These are phyloP conservation scores for Nakazawaea anatomiae DNA, from an alignment of 805 yeast genomes.

Conservation along the genomic window DNA sequence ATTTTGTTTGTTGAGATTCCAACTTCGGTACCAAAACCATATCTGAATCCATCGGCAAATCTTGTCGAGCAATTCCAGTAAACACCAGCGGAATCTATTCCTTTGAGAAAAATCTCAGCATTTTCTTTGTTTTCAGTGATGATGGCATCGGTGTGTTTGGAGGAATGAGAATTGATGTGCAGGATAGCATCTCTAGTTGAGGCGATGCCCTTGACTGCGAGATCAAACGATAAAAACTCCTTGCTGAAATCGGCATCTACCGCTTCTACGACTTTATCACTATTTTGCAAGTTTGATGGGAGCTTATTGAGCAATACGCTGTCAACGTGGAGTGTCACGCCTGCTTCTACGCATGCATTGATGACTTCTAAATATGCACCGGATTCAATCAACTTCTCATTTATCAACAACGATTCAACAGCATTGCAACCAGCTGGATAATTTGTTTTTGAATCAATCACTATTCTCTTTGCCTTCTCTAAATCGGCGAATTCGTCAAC, in stretches of 20 bases:
- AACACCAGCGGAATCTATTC: constrained; percentile 92
- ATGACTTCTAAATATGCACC: constrained; percentile 13
- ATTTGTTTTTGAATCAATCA: constrained; percentile 86
- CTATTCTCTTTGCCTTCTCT: constrained; percentile 67
- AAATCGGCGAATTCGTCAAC: constrained; percentile 75
- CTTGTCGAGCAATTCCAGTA: constrained; percentile 97
- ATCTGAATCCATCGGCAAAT: constrained; percentile 97
- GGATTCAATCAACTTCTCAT: constrained; percentile 31
- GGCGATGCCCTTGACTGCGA: constrained; percentile 63
- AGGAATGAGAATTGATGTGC: constrained; percentile 87
- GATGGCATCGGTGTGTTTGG: constrained; percentile 93
- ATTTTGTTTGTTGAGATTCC: constrained; percentile 96
- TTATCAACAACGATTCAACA: constrained; percentile 76
- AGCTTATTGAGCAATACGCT: constrained; percentile 36
- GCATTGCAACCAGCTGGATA: constrained; percentile 99
- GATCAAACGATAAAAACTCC: constrained; percentile 79
- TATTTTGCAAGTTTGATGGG: constrained; percentile 15
- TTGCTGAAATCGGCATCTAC: constrained; percentile 66
- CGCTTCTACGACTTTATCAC: constrained; percentile 35
- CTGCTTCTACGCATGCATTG: constrained; percentile 44
- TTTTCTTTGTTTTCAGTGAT: constrained; percentile 65
- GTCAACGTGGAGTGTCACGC: constrained; percentile 71
- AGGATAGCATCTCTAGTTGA: constrained; percentile 66
- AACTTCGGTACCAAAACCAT: constrained; percentile 98
- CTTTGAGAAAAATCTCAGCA: constrained; percentile 76